Evolutionary conservation across 306 rosid genomes (phyloP), one percentile per base, ranked within the genome.

Genomic region (Glycine latifolia): DNA sequence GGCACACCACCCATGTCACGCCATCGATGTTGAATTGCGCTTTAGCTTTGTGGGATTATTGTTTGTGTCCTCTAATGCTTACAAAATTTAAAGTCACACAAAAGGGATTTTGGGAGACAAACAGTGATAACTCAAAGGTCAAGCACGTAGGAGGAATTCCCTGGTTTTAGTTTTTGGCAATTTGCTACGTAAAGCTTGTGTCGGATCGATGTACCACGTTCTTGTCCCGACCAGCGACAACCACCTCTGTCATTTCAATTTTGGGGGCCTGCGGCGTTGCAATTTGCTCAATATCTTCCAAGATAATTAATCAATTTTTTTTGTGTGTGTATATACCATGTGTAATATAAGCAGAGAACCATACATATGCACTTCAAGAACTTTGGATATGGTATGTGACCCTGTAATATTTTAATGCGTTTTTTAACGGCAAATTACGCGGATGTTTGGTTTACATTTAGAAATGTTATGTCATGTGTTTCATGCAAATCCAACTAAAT

Each of bases 111-210:
- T 43, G 10, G 79, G 75, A 61, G 70, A 70, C 85, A 76, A 77
- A 83, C 41, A 88, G 67, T 50, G 78, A 81, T 78, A 35, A 81
- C 82, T 56, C 85, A 63, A 50, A 68, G 68, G 66, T 74, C 77
- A 73, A 47, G n/a, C 63, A 67, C 20, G 9, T 15, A 35, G 65
- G 37, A 75, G 49, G 20, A 66, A 68, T 71, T 62, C 74, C 43
- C 50, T 55, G 12, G 35, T 31, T 56, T 62, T 67, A 4, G 54
- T 15, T 49, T 78, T 73, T 61, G 54, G 52, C 50, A 67, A 67
- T 75, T 52, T 12, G 9, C 33, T 63, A 8, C 0, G 6, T 17
- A 55, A 17, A 53, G 52, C 41, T 73, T 35, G 70, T 82, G 77
- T 80, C 79, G 75, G 55, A 5, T 69, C 58, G 33, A 35, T 69